These are phyloP conservation scores for Agarophyton chilense DNA, from an alignment of 23 red algal genomes.

Conservation along the genomic window DNA sequence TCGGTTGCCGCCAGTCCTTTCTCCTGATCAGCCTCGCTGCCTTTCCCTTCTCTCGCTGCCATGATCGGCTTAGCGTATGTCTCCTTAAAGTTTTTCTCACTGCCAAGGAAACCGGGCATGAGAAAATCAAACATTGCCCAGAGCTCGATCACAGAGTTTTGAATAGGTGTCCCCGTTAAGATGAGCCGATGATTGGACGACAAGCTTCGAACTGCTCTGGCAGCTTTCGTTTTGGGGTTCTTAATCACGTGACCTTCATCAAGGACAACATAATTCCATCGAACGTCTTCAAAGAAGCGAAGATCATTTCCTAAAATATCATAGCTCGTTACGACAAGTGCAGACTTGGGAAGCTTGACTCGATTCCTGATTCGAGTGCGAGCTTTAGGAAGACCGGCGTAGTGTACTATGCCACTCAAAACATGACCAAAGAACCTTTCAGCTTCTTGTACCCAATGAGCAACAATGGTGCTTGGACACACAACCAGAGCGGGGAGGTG, in stretches of 20 bases:
- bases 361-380: constrained; percentile 35
- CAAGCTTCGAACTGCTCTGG: constrained; percentile 83
- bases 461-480: constrained; percentile 86
- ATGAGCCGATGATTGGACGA: constrained; percentile 82
- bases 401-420: constrained; percentile 78
- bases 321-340: constrained; percentile 90
- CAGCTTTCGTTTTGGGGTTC: constrained; percentile 86
- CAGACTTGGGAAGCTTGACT: neutral
- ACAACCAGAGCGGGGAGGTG: constrained; percentile 77
- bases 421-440: constrained; percentile 84
- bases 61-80: constrained; percentile 91
- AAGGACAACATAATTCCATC: constrained; percentile 87
- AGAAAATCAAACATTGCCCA: constrained; percentile 99
- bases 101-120: constrained; percentile 96
- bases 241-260: constrained; percentile 99
- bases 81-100: constrained; percentile 80
- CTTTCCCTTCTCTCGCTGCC: constrained; percentile 68
- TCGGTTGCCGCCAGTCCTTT: constrained; percentile 77
- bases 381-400: constrained; percentile 73
- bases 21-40: constrained; percentile 80
- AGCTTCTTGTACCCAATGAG: constrained; percentile 92
- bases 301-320: constrained; percentile 85
- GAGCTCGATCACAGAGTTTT: constrained; percentile 95
- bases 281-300: constrained; percentile 49
- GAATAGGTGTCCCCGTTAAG: constrained; percentile 95